phyloP scores from a whole-genome alignment of 371 early-diverging fungal species.

The Actinomortierella wolfii region DNA sequence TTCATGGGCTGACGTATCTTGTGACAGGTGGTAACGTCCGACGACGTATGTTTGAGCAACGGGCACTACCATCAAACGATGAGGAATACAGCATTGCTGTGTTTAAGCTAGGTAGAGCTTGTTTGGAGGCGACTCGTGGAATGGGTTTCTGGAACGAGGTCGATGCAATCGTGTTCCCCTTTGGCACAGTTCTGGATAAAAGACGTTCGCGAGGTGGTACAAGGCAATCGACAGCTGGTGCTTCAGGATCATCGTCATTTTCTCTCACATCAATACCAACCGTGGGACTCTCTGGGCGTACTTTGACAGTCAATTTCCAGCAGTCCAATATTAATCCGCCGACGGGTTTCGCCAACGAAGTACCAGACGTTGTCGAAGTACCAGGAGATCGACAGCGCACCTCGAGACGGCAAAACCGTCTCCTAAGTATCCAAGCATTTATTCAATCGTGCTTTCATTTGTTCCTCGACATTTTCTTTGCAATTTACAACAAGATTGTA shows the following conservation, averaged over 20 bases:
- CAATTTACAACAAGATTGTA: slow-evolving; percentile 20
- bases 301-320: background rate
- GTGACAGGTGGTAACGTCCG: slow-evolving; percentile 46
- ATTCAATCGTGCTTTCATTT: slow-evolving; percentile 22
- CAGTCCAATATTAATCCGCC: too few relatives aligned
- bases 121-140: slow-evolving; percentile 46
- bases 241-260: slow-evolving; percentile 1
- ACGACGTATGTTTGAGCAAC: slow-evolving; percentile 45
- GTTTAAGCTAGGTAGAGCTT: slow-evolving; percentile 48
- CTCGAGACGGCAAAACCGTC: slow-evolving; percentile 20
- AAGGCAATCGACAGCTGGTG: slow-evolving; percentile 3
- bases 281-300: background rate
- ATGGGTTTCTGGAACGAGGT: slow-evolving; percentile 45
- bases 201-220: slow-evolving; percentile 1
- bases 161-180: slow-evolving; percentile 32
- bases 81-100: slow-evolving; percentile 46
- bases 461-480: slow-evolving; percentile 11
- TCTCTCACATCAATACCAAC: background rate
- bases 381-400: slow-evolving; percentile 28
- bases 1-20: slow-evolving; percentile 39
- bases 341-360: slow-evolving; percentile 34
- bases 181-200: slow-evolving; percentile 39
- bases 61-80: slow-evolving; percentile 28
- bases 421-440: slow-evolving; percentile 33
- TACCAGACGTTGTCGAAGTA: slow-evolving; percentile 28